Evolutionary conservation across 2,329 filamentous ascomycete species (phyloP), one percentile per base, ranked within the genome.

Genomic region (Pestalotiopsis sp.): DNA sequence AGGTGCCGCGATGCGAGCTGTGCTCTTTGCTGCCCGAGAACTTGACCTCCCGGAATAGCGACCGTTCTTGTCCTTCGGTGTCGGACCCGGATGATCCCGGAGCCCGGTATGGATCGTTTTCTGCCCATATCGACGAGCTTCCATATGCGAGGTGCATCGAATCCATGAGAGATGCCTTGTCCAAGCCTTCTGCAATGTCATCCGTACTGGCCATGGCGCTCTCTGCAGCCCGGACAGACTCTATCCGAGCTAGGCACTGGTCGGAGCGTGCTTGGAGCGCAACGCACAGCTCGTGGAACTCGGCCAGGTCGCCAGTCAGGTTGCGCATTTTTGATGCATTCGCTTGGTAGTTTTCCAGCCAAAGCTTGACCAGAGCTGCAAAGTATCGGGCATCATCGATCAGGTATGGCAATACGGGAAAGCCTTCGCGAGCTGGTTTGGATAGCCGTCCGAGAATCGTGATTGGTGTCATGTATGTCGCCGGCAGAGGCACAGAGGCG

Each of bases 401-500:
- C 3, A 99, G 87, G 77, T 97, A 98, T 0, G 96, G 96, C 14
- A 99, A 84, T 60, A 93, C 96, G 0, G 95, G 95, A 75, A 98
- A 97, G 0, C 96, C 96, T 82, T 99, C 96, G 68, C 93, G 89
- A 9, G 93, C 93, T 0, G 91, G 91, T 11, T 91, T 89, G 7
- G 93, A 92, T 14, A 98, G 82, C 0, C 96, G 92, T 58, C 91
- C 90, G 57, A 97, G 87, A 70, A 99, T 98, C 11, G 95, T 94
- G 67, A 96, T 90, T 0, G 96, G 96, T 0, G 96, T 98, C 63
- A 93, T 95, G 81, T 98, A 99, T 2, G 93, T 94, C 1, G 94
- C 92, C 1, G 93, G 93, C 9, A 94, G 86, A 9, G 89, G 84
- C 52, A 88, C 84, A 59, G 86, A 83, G n/a, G 85, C 86, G 63